A percentile compares a stretch with the other conserved stretches of the same genome.
These are phyloP conservation scores for Chionographis japonica DNA, from an alignment of 106 monocot genomes.

Conservation along the genomic window DNA sequence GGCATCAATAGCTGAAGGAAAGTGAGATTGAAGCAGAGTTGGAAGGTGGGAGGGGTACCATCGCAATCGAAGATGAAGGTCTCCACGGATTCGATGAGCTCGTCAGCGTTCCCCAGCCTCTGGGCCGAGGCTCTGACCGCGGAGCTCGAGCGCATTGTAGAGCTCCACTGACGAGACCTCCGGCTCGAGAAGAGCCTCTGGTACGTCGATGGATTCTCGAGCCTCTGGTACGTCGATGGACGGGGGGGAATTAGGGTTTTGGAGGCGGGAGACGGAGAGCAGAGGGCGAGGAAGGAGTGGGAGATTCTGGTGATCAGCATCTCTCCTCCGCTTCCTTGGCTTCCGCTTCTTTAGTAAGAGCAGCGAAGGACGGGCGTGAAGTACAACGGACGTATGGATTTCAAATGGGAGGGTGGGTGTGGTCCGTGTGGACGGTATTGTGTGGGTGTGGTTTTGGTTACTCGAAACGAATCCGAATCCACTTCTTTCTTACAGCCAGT, in stretches of 20 bases:
- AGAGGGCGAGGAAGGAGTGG: conserved; percentile 2
- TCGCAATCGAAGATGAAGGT: conserved; percentile 98
- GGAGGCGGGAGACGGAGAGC: conserved; percentile 1
- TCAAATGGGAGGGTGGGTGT: no score
- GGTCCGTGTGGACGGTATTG: no score
- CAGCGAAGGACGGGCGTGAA: neutral
- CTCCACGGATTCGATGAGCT: conserved; percentile 88
- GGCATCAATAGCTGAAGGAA: no score
- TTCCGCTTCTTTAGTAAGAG: neutral
- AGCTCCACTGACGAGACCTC: neutral
- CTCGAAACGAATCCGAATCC: no score
- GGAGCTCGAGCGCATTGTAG: conserved; percentile 12
- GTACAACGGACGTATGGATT: no score
- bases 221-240: neutral
- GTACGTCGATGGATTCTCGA: neutral
- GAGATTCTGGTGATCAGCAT: conserved; percentile 3
- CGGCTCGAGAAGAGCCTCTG: conserved; percentile 3
- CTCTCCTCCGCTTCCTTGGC: neutral
- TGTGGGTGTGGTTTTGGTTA: no score
- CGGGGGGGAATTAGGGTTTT: neutral
- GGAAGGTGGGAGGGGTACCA: conserved; percentile 18
- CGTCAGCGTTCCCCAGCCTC: conserved; percentile 55
- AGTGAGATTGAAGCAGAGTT: no score
- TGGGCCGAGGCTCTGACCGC: conserved; percentile 26
- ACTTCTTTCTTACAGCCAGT: no score